A percentile compares a stretch with the other conserved stretches of the same genome.
Evolutionary conservation across 129 eudicot species (phyloP).

Genomic region (Escallonia rubra): DNA sequence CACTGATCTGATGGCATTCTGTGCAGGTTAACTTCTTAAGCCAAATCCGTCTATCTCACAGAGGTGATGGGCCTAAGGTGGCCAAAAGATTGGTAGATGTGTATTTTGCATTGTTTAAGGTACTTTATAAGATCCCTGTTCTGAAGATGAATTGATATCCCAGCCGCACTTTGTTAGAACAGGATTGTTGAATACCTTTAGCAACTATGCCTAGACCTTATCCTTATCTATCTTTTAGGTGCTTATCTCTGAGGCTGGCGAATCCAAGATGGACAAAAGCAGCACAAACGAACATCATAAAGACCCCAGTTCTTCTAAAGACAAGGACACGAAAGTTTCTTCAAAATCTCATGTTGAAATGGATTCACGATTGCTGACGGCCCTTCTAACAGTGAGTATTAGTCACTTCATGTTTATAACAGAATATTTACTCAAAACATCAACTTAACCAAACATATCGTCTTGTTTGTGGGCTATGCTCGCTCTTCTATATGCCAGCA

Average conservation of each 20-base stretch:
- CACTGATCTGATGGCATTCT: slow-evolving; percentile 15
- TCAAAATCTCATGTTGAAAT: slow-evolving; percentile 79
- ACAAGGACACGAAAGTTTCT: slow-evolving; percentile 32
- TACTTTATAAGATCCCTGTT: slow-evolving; percentile 8
- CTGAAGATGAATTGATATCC: no score
- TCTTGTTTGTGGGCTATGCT: background rate
- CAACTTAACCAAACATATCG: background rate
- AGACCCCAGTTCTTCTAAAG: slow-evolving; percentile 27
- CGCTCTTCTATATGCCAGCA: background rate
- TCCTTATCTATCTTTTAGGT: slow-evolving; percentile 34
- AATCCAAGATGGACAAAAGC: slow-evolving; percentile 22
- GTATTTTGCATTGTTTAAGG: slow-evolving; percentile 94
- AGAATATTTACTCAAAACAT: background rate
- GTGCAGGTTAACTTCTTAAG: slow-evolving; percentile 77
- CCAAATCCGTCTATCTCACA: slow-evolving; percentile 72
- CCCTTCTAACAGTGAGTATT: slow-evolving; percentile 75
- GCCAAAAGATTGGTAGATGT: slow-evolving; percentile 91
- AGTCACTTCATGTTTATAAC: slow-evolving; percentile 1
- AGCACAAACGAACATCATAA: slow-evolving; percentile 38
- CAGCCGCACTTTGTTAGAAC: no score
- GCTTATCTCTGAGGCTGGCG: slow-evolving; percentile 63
- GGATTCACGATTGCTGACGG: slow-evolving; percentile 91
- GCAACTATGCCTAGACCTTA: no score
- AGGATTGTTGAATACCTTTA: no score
- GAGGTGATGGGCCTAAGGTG: slow-evolving; percentile 83